A percentile compares a stretch with the other conserved stretches of the same genome.
phyloP scores from a whole-genome alignment of 176 grass and related monocot species.

The Rhynchospora tenuis region DNA sequence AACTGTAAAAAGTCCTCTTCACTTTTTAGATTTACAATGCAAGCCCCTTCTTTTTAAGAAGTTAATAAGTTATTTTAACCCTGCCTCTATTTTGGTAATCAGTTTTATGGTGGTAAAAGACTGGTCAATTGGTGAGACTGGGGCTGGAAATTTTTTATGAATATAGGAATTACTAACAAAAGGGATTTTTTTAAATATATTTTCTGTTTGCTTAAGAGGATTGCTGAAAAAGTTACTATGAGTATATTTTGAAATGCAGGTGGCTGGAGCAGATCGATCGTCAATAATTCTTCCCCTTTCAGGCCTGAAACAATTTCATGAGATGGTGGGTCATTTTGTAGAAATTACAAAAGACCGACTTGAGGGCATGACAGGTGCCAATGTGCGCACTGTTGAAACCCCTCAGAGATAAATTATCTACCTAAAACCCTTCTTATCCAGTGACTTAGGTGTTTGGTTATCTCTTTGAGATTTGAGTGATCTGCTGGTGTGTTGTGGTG shows the following conservation, averaged over 20 bases:
- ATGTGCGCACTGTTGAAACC: constrained; percentile 66
- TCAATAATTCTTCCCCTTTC: constrained; percentile 95
- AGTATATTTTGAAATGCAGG: constrained; percentile 40
- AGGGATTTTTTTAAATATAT: background rate
- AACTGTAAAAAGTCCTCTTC: background rate
- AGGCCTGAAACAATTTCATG: constrained; percentile 96
- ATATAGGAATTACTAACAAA: background rate
- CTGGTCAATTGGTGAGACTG: no score
- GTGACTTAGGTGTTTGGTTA: constrained; percentile 23
- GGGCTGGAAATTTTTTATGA: background rate
- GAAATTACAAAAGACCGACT: constrained; percentile 98
- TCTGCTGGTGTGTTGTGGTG: constrained; percentile 43
- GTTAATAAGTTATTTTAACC: background rate
- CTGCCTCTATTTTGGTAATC: background rate
- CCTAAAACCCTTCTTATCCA: background rate
- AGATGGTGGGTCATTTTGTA: constrained; percentile 98
- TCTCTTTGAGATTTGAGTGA: constrained; percentile 48
- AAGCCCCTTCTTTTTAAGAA: background rate
- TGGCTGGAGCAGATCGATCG: constrained; percentile 86
- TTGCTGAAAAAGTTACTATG: background rate
- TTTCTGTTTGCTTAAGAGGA: background rate
- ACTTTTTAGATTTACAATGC: background rate
- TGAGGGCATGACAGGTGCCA: constrained; percentile 73
- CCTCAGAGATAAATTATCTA: constrained; percentile 66
- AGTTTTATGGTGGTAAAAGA: background rate